Base-by-base conservation (phyloP, 139 green algal species). In the Desmodesmus armatus region DNA sequence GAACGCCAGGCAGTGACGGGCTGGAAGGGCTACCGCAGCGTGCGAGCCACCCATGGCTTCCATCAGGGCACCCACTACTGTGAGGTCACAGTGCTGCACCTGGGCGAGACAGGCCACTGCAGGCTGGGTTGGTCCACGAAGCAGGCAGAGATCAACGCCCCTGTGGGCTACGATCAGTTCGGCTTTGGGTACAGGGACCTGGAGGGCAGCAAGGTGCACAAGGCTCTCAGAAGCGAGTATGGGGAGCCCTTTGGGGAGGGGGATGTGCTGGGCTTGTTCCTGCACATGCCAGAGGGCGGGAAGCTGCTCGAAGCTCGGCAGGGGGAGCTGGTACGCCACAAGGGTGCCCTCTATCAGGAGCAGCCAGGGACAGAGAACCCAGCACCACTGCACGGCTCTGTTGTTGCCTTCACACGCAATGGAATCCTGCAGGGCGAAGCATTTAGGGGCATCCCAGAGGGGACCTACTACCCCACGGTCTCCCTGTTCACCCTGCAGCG, bases 391-490 rank as follows among this genome's bases (percentile, higher is more conserved):
- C 67, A 76, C 6, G 93, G 92, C 83, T 92, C 87, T 75, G 78
- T 85, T 9, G 81, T 98, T 7, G 92, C 82, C 53, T 98, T 98
- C 86, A 84, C 73, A 5, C 55, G 85, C 15, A 98, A 98, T 67
- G 95, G 95, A 5, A 27, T 69, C 58, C 73, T 44, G 19, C 95
- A 98, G 90, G 95, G 94, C 27, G 71, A 88, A 3, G 93, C 93
- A 3, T 96, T 91, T 75, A 69, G 37, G 15, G 91, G 94, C 65
- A 83, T 98, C 25, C 47, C 55, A 19, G 94, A 96, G 74, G 95
- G 94, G 23, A 96, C 93, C 3, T 98, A 98, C 90, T 98, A 94
- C 86, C 95, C 95, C 9, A 88, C 92, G 5, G 83, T 91, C 0
- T 98, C 94, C 0, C 75, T 98, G 0, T 98, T 93, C 89, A 98